phyloP scores from a whole-genome alignment of 495 filamentous ascomycete genomes.

The Penicillium paxilli region DNA sequence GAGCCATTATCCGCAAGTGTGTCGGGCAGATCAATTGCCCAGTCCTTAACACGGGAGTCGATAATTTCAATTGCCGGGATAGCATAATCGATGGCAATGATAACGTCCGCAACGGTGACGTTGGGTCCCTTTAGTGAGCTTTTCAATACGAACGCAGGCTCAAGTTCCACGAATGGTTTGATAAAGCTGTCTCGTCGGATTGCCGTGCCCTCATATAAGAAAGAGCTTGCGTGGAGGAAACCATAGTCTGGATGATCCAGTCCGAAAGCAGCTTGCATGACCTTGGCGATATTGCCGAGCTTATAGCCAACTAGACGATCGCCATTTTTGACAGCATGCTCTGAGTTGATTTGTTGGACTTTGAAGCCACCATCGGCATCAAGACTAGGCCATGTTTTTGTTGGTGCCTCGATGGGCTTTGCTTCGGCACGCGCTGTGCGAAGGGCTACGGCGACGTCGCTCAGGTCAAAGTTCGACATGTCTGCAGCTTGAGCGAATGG shows the following conservation, averaged over 20 bases:
- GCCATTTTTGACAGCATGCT: conserved; percentile 12
- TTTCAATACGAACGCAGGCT: conserved; percentile 20
- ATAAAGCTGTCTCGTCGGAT: conserved; percentile 14
- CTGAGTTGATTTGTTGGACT: conserved; percentile 14
- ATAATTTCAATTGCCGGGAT: conserved; percentile 25
- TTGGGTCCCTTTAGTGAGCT: conserved; percentile 14
- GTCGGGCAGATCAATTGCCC: conserved; percentile 23
- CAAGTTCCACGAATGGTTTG: conserved; percentile 24
- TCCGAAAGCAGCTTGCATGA: conserved; percentile 22
- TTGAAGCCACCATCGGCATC: conserved; percentile 17
- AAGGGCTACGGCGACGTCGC: conserved; percentile 10
- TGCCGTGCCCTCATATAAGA: conserved; percentile 16
- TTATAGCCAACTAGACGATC: conserved; percentile 23
- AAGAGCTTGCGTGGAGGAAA: conserved; percentile 20
- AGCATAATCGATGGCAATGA: conserved; percentile 23
- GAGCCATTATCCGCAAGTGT: conserved; percentile 25
- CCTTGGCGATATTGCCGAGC: conserved; percentile 26
- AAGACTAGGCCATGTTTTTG: conserved; percentile 17
- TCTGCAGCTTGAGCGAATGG: no score
- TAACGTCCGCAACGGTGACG: conserved; percentile 22
- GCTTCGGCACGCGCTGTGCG: conserved; percentile 7
- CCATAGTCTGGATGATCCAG: conserved; percentile 24
- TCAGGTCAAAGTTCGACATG: neutral
- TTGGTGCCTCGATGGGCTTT: conserved; percentile 15
- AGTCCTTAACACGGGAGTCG: conserved; percentile 22